Conservation (phyloP, 192 early-diverging fungal species). For the Linnemannia schmuckeri region DNA sequence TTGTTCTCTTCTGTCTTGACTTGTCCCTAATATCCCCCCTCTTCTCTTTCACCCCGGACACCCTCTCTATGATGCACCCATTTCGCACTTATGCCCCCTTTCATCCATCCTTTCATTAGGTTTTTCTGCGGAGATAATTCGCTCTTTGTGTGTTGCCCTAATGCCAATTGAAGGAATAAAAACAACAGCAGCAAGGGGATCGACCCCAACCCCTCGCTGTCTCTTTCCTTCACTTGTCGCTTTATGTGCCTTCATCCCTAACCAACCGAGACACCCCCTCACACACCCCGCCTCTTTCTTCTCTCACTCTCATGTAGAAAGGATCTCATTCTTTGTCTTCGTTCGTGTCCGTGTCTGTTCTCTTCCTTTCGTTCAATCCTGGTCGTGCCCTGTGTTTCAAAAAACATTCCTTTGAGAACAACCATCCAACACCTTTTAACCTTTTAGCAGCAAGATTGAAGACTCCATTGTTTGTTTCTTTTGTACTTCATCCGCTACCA, state of each 20-base stretch:
- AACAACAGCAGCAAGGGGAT: neutral
- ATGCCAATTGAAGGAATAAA: neutral
- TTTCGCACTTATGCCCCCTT: neutral
- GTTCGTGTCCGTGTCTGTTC: neutral
- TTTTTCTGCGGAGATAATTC: neutral
- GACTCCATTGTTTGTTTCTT: neutral
- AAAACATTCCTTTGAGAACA: neutral
- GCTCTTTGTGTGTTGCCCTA: neutral
- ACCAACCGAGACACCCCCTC: neutral
- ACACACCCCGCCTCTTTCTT: neutral
- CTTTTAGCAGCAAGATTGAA: neutral
- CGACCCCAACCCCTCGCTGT: neutral
- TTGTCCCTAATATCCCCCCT: neutral
- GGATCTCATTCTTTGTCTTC: neutral
- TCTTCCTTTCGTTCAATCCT: neutral
- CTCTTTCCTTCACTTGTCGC: neutral
- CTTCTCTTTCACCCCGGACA: neutral
- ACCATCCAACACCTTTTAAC: neutral
- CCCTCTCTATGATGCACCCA: neutral
- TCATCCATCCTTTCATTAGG: neutral
- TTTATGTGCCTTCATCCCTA: neutral
- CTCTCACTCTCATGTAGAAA: neutral
- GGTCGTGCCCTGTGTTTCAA: slow-evolving; percentile 7
- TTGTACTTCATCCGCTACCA: neutral
- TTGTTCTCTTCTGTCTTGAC: neutral